A percentile compares a stretch with the other conserved stretches of the same genome.
Evolutionary conservation across 768 basidiomycete genomes (phyloP).

Genomic region (Leucocoprinus birnbaumii): DNA sequence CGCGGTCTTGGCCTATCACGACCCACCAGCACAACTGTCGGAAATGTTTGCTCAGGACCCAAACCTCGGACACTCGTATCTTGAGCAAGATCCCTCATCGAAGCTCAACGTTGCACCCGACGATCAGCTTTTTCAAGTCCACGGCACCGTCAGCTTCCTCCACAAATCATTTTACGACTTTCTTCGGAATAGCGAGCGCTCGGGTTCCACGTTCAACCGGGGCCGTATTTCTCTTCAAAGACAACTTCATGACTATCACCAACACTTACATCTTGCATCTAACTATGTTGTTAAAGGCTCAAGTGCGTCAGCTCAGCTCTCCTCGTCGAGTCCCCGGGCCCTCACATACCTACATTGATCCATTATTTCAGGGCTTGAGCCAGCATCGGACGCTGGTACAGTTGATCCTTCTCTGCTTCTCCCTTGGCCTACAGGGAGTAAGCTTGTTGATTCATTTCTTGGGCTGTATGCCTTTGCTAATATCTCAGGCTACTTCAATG

Average conservation of each 20-base stretch:
- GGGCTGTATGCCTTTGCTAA: too few relatives aligned
- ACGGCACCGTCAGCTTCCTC: neutral
- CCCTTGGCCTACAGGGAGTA: neutral
- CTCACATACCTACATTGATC: too few relatives aligned
- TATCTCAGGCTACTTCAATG: neutral
- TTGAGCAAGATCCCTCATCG: neutral
- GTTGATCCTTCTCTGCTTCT: neutral
- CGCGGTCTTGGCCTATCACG: too few relatives aligned
- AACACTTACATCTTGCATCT: neutral
- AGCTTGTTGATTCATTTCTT: neutral
- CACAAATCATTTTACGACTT: conserved; percentile 8
- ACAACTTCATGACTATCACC: neutral
- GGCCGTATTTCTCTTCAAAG: neutral
- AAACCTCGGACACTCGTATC: neutral
- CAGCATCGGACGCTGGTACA: neutral
- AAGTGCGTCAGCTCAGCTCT: neutral
- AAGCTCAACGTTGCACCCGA: too few relatives aligned
- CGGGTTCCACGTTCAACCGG: neutral
- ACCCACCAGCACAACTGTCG: too few relatives aligned
- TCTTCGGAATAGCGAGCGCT: neutral
- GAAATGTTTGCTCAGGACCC: too few relatives aligned
- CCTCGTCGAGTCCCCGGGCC: too few relatives aligned
- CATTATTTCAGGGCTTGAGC: neutral
- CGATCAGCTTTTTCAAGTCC: too few relatives aligned
- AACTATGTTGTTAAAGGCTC: neutral